Evolutionary conservation across 176 grass and related monocot species (phyloP), one percentile per base, ranked within the genome.

Genomic region (Elymus sibiricus): DNA sequence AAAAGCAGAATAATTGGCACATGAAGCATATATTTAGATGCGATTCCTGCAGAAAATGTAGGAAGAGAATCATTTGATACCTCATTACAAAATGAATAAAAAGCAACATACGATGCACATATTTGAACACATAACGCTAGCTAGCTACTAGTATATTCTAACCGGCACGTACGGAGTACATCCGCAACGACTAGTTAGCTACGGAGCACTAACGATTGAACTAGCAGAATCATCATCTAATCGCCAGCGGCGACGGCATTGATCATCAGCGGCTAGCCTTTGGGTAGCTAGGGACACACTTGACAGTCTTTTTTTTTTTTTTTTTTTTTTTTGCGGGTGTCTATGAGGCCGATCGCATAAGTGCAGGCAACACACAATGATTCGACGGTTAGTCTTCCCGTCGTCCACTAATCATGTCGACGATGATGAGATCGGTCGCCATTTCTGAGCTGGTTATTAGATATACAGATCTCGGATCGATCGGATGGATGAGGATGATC

Each of bases 381-480:
- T 89, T 79, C 56, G 31, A 74, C 75, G 64, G 80, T 78, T 75
- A 55, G 76, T 46, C 26, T 7, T 58, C 53, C 7, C 35, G 35
- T 58, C 7, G 19, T 22, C 19, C 6, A 1, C 53, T 58, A 19
- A 22, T 58, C 53, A 58, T 58, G 3, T 58, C 17, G 19, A 58
- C 19, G 19, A 58, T 58, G 19, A 58, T 58, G 53, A 58, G 53
- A 1, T 58, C 53, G 19, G 7, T 58, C 53, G 53, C 53, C 53
- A 58, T 58, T 58, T 58, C 53, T 58, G 53, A 65, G 78, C 63
- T 65, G 32, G 25, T 16, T 25, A 28, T 75, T 76, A 80, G 87
- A 82, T 85, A 82, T 9, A 22, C 19, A 22, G 53, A 58, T 58
- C 53, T 58, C 17, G 53, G 53, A 22, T 58, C 53, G 53, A 58